These are phyloP conservation scores for Trametes coccinea DNA, from an alignment of 768 basidiomycete species.

Conservation along the genomic window DNA sequence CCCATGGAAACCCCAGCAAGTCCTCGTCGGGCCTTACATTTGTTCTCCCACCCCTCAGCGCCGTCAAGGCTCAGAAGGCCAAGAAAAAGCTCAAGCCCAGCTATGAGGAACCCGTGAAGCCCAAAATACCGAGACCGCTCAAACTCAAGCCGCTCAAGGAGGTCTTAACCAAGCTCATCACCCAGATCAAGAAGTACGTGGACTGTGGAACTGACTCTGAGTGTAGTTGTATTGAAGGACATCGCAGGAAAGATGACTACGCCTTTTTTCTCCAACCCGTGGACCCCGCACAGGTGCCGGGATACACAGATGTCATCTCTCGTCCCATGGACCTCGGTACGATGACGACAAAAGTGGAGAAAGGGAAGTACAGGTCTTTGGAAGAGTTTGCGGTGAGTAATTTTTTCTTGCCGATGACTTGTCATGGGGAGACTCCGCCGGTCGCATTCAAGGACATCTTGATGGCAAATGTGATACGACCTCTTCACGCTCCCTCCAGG, in stretches of 20 bases:
- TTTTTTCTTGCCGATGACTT: background rate
- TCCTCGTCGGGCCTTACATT: constrained; percentile 56
- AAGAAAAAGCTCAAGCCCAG: constrained; percentile 31
- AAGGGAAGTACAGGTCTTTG: constrained; percentile 73
- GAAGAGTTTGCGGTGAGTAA: constrained; percentile 73
- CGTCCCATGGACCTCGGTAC: constrained; percentile 93
- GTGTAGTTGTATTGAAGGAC: constrained; percentile 6
- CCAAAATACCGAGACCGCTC: constrained; percentile 51
- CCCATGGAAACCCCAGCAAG: constrained; percentile 29
- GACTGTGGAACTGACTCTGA: background rate
- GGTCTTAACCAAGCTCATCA: constrained; percentile 64
- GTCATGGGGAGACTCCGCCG: background rate
- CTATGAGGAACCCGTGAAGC: constrained; percentile 32
- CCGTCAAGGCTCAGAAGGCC: constrained; percentile 54
- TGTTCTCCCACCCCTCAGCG: constrained; percentile 68
- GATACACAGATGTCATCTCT: constrained; percentile 69
- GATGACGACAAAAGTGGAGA: constrained; percentile 74
- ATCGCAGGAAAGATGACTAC: constrained; percentile 79
- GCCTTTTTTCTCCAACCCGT: constrained; percentile 79
- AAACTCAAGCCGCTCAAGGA: constrained; percentile 82
- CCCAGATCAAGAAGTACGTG: constrained; percentile 73
- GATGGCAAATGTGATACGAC: too few species aligned
- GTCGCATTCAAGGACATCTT: too few species aligned
- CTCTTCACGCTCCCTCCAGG: background rate
- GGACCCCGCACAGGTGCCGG: constrained; percentile 56